Conservation (phyloP, 2,329 filamentous ascomycete genomes). For the Diaporthe destruens region DNA sequence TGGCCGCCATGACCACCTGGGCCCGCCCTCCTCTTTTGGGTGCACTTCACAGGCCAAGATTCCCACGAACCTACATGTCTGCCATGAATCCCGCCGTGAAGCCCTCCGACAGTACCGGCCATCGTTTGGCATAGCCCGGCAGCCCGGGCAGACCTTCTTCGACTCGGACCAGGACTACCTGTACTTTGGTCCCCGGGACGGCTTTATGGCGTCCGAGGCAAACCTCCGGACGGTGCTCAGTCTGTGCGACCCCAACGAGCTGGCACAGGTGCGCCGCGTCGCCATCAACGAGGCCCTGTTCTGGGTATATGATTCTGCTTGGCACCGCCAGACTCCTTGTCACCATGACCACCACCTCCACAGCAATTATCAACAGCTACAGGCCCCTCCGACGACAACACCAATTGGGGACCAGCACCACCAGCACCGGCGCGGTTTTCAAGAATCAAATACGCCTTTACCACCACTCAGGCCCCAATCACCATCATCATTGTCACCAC, state of each 20-base stretch:
- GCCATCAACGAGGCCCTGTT: conserved; percentile 62
- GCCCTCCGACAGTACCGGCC: conserved; percentile 56
- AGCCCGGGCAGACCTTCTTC: conserved; percentile 58
- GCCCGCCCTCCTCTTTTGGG: conserved; percentile 46
- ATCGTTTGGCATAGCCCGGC: conserved; percentile 57
- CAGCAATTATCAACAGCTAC: conserved; percentile 1
- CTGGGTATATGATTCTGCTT: conserved; percentile 43
- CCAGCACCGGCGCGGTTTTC: not conserved
- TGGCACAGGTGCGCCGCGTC: conserved; percentile 56
- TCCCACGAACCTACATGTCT: conserved; percentile 60
- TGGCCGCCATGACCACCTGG: not conserved
- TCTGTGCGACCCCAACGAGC: conserved; percentile 56
- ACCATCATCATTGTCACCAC: conserved; percentile 52
- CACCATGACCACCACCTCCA: not conserved
- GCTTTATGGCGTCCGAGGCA: conserved; percentile 59
- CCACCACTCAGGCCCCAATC: conserved; percentile 40
- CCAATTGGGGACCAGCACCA: not conserved
- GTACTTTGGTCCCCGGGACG: conserved; percentile 60
- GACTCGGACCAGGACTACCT: conserved; percentile 58
- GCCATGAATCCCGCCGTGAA: conserved; percentile 60
- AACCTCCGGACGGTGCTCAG: conserved; percentile 60
- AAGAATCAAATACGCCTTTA: not conserved
- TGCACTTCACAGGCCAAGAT: conserved; percentile 58
- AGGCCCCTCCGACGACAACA: conserved; percentile 14
- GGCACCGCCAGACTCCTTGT: conserved; percentile 15